Evolutionary conservation across 768 basidiomycete genomes (phyloP), one percentile per base, ranked within the genome.

Genomic region (Tulasnella sp.): DNA sequence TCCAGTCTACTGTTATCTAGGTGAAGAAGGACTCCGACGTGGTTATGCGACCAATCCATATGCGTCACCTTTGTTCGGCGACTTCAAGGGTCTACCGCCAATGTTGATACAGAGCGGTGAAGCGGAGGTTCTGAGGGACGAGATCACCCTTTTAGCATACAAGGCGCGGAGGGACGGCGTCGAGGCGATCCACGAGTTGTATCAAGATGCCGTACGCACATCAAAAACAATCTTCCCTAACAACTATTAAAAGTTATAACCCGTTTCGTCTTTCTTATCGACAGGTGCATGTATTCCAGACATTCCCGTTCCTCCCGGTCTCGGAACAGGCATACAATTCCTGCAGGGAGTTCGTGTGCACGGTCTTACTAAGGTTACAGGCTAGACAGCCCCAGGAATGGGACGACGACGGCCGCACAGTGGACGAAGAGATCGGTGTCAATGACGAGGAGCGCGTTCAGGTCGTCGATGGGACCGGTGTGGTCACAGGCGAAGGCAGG

Each of bases 41-140:
- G 75, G 83, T 60, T 94, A 90, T 68, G 74, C 97, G 48, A 97
- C 92, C 0, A 92, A 99, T 69, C 94, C 94, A 9, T 99, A 99
- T 65, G 94, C 87, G 9, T 92, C 89, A 60, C 94, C 91, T 0
- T 74, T 99, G 15, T 99, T 99, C 65, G 94, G 96, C 19, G 81
- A 92, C 68, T 85, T 93, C 62, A 73, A 75, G 9, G 87, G 85
- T 7, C 73, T 99, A 17, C 94, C 94, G 9, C 94, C 94, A 0
- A 68, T 98, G 66, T 77, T 98, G 10, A 85, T 97, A 43, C 92
- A 94, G 68, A 84, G 83, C 1, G 94, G 94, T 17, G 94, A 97
- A 62, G 85, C 90, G 1, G 94, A 99, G 68, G 91, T 96, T 0
- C 75, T 99, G n/a, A 76, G 92, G 25, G 94, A 99, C 66, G 94